Percentiles rank a stretch among this genome's conserved stretches.
Conservation (phyloP, 1,284 basidiomycete species). For the Austroboletus niveus region DNA sequence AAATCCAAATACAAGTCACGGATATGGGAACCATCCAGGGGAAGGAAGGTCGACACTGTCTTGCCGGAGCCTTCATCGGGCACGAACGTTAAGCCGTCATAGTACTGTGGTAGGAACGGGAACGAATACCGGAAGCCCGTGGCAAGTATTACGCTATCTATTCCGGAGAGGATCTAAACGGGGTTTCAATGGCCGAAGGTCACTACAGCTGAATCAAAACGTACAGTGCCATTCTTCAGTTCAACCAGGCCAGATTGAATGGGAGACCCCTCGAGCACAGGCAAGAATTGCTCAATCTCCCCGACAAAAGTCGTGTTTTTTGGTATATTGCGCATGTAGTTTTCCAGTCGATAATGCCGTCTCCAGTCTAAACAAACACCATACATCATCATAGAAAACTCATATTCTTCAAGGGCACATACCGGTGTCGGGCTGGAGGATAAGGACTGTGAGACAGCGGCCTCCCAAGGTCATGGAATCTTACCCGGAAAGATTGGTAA, state of each 20-base stretch:
- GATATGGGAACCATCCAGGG: conserved; percentile 10
- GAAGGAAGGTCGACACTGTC: conserved; percentile 9
- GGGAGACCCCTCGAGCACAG: conserved; percentile 3
- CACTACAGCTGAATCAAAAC: background rate
- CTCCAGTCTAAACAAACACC: background rate
- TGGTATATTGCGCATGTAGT: conserved; percentile 7
- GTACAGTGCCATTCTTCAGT: conserved; percentile 17
- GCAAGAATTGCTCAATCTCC: conserved; percentile 15
- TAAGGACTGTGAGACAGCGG: background rate
- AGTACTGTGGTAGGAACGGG: conserved; percentile 18
- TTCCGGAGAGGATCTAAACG: conserved; percentile 12
- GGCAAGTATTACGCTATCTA: conserved; percentile 11
- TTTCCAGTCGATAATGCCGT: background rate
- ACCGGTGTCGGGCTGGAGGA: conserved; percentile 4
- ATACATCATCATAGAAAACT: background rate
- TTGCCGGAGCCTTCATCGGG: conserved; percentile 2
- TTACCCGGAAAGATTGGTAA: conserved; percentile 9
- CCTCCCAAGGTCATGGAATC: background rate
- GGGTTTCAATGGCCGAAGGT: background rate
- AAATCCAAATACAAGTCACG: conserved; percentile 18
- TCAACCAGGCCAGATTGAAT: conserved; percentile 14
- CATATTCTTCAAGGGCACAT: background rate
- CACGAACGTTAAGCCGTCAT: conserved; percentile 4
- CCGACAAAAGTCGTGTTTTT: conserved; percentile 15
- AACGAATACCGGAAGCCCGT: conserved; percentile 15